Conservation (phyloP, 768 basidiomycete species). For the Ephemerocybe angulata region DNA sequence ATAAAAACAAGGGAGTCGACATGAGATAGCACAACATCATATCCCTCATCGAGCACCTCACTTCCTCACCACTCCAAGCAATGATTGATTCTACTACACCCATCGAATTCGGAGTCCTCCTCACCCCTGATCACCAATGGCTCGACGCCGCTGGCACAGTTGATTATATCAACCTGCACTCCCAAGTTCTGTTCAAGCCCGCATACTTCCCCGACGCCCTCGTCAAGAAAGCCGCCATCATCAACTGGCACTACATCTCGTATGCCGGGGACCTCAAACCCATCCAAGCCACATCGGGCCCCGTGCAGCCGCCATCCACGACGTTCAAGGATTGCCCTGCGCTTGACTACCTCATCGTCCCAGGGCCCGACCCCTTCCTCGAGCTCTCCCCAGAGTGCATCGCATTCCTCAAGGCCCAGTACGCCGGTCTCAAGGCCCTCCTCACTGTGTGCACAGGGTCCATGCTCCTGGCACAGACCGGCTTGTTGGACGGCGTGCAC, state of each 20-base stretch:
- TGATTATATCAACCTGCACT: slow-evolving; percentile 25
- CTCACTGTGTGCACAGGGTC: slow-evolving; percentile 22
- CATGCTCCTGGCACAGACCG: slow-evolving; percentile 17
- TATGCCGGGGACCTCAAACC: slow-evolving; percentile 12
- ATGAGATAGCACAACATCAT: too few species aligned
- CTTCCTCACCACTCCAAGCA: too few species aligned
- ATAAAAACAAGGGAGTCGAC: too few species aligned
- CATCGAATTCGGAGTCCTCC: slow-evolving; percentile 20
- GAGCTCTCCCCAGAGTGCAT: slow-evolving; percentile 13
- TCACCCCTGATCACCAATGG: slow-evolving; percentile 21
- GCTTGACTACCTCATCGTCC: slow-evolving; percentile 25
- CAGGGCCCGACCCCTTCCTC: slow-evolving; percentile 17
- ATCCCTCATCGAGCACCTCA: too few species aligned
- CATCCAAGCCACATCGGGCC: slow-evolving; percentile 16
- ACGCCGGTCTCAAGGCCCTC: slow-evolving; percentile 9
- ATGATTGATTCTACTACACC: background rate
- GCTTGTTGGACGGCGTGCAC: slow-evolving; percentile 20
- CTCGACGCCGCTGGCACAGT: slow-evolving; percentile 23
- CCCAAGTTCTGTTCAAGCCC: slow-evolving; percentile 4
- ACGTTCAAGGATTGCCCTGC: slow-evolving; percentile 17
- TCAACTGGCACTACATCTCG: slow-evolving; percentile 24
- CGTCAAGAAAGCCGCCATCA: slow-evolving; percentile 17
- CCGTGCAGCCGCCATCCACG: slow-evolving; percentile 15
- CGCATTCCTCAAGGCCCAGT: slow-evolving; percentile 15
- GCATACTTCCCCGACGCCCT: background rate